Evolutionary conservation across 2,329 filamentous ascomycete species (phyloP), one percentile per base, ranked within the genome.

Genomic region (Didymella segeticola): DNA sequence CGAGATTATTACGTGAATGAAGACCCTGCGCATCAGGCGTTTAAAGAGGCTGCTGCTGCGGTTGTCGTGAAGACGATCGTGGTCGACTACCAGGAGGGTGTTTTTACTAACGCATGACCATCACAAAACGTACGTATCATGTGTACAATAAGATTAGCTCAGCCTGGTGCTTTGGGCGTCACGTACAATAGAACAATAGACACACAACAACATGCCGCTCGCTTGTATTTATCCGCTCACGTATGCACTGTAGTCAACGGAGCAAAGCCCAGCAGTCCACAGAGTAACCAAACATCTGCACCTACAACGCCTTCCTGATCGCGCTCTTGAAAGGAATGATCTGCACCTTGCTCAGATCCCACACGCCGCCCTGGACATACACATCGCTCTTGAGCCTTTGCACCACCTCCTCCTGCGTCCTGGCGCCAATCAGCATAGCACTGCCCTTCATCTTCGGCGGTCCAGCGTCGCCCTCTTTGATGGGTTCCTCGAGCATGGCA

Each of bases 371-470:
- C 56, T 77, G 81, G 9, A 82, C 79, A 76, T 96, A 96, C 9
- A 92, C 78, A 77, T 96, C 92, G 42, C 84, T 81, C 73, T 83
- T 84, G 39, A 96, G 72, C 45, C 83, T 69, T 63, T 88, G 82
- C 33, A 88, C 71, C 2, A 90, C 84, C 71, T 91, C 88, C 60
- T 92, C 88, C 64, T 83, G 85, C 8, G 82, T 86, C 57, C 85
- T 82, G 7, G 89, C 91, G 25, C 83, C 74, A 31, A 85, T 79
- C 23, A 96, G 79, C 67, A 95, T 77, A 15, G 86, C 84, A 71
- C 88, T 91, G 34, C 91, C 91, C 59, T 85, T 84, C 77, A 95
- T 91, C 69, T 89, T 86, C 36, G 85, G 83, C 17, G 82, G 83
- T 4, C 78, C 75, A 0, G 62, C 77, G 20, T 88, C 81, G 53